Evolutionary conservation across 805 yeast genomes (phyloP), one percentile per base, ranked within the genome.

Genomic region (Tetrapisispora iriomotensis): DNA sequence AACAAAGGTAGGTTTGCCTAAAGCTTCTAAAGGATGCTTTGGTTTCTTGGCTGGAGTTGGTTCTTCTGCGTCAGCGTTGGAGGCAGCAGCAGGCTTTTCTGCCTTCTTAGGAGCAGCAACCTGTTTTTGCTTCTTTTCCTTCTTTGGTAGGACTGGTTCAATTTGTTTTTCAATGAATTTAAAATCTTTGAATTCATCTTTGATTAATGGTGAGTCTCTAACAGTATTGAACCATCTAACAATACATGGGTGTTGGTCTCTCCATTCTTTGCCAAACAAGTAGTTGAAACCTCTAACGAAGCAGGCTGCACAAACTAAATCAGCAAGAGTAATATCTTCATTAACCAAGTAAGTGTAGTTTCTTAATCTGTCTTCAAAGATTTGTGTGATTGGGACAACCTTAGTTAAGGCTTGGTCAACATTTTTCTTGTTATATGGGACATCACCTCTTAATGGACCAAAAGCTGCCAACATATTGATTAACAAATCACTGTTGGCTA

Each of bases 1-100:
- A 54, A 79, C 69, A 53, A 72, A 69, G 46, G 80, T 57, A 45
- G 85, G 64, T 62, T 75, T 81, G 56, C 92, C 94, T 49, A 90
- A 77, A 44, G 72, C 69, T 64, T 77, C 94, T 64, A 88, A 77
- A 60, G 97, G 96, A 71, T 90, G 97, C 67, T 82, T 82, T 51
- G 87, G 75, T 71, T 83, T 84, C 72, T 82, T 82, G 57, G 61
- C 66, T 14, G 62, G 67, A 25, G 66, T 61, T 43, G 70, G 66
- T 62, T 96, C 97, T 21, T 48, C 50, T 37, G 53, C 46, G 3
- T 6, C 26, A 52, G 88, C 85, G 52, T 88, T 84, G 37, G 65
- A 66, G 37, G 58, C 58, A 26, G 48, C 59, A 43, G 62, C 64
- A 49, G 84, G 74, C 72, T 83, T 83, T 71, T 81, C 80, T 55